Conservation (phyloP, 2,329 filamentous ascomycete genomes). For the Aspergillus sp. region DNA sequence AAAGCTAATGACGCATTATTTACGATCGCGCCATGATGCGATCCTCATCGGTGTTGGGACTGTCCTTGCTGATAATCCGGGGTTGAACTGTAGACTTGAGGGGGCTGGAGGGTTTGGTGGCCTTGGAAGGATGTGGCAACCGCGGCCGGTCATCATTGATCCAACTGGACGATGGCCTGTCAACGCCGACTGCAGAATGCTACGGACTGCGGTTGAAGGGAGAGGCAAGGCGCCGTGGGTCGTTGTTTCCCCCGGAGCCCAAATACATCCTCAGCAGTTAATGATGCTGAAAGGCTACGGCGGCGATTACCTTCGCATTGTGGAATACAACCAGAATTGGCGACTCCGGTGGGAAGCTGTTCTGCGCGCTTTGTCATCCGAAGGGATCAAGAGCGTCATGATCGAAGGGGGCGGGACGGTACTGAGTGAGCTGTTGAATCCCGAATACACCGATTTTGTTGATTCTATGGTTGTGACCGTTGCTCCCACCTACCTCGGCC, state of each 20-base stretch:
- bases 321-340: conserved; percentile 32
- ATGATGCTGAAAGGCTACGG: conserved; percentile 40
- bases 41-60: conserved; percentile 82
- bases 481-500: conserved; percentile 82
- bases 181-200: conserved; percentile 52
- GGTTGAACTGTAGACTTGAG: conserved; percentile 69
- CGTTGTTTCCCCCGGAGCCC: conserved; percentile 45
- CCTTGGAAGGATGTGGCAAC: conserved; percentile 52
- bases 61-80: conserved; percentile 74
- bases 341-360: conserved; percentile 58
- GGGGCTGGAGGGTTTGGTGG: conserved; percentile 51
- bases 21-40: conserved; percentile 72
- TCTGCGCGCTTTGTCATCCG: conserved; percentile 47
- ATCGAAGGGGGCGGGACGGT: conserved; percentile 78
- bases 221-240: conserved; percentile 67
- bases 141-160: conserved; percentile 75
- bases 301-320: conserved; percentile 38
- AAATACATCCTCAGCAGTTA: conserved; percentile 41
- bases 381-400: conserved; percentile 73
- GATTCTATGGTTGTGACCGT: conserved; percentile 79
- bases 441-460: conserved; percentile 53
- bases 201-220: conserved; percentile 56
- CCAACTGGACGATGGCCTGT: conserved; percentile 67
- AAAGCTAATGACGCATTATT: conserved; percentile 88
- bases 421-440: conserved; percentile 70